These are phyloP conservation scores for Eucalyptus guilfoylei DNA, from an alignment of 345 rosid genomes.

Conservation along the genomic window DNA sequence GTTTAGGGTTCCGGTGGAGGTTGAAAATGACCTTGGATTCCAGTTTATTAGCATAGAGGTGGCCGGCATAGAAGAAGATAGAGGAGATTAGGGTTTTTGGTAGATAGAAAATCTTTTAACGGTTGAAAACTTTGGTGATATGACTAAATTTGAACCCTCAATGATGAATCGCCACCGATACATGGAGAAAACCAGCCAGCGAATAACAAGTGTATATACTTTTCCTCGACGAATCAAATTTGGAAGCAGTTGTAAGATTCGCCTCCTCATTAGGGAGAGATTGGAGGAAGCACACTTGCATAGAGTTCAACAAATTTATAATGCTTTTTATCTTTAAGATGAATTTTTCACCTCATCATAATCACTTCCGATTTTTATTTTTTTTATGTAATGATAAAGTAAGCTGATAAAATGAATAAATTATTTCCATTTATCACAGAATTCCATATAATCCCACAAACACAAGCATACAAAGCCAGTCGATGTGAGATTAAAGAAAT, in stretches of 20 bases:
- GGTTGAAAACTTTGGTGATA: not conserved
- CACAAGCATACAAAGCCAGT: not conserved
- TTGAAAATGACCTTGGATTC: no score
- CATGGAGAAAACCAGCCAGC: not conserved
- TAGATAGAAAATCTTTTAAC: not conserved
- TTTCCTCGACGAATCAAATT: not conserved
- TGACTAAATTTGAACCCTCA: not conserved
- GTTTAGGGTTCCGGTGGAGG: not conserved
- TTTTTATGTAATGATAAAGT: not conserved
- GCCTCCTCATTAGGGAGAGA: not conserved
- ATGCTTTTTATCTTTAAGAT: not conserved
- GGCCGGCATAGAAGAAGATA: not conserved
- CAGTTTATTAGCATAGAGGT: not conserved
- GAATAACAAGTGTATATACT: not conserved
- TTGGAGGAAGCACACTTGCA: not conserved
- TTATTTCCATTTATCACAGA: not conserved
- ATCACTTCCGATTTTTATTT: not conserved
- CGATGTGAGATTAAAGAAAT: not conserved
- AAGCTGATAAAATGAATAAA: not conserved
- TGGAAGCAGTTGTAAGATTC: not conserved
- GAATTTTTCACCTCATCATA: not conserved
- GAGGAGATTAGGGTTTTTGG: not conserved
- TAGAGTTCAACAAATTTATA: not conserved
- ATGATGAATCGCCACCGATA: not conserved
- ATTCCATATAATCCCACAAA: not conserved